Evolutionary conservation across 2,329 filamentous ascomycete genomes (phyloP).

Genomic region (Knufia petricola): DNA sequence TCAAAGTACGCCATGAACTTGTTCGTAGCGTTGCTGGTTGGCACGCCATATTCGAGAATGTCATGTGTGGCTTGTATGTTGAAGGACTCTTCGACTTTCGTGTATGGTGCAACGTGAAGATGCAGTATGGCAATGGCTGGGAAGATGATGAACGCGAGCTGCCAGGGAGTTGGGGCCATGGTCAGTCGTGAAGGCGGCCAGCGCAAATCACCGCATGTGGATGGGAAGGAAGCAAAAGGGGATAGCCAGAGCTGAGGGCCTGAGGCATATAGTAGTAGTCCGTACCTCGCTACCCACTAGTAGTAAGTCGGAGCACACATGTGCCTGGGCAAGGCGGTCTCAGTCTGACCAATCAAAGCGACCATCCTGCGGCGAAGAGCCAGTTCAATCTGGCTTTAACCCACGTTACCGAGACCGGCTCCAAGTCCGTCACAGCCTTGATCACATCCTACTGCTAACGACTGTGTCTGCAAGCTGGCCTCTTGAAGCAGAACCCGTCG

Average conservation of each 20-base stretch:
- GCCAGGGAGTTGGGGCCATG: constrained; percentile 33
- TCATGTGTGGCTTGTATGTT: constrained; percentile 92
- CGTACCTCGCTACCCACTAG: no score
- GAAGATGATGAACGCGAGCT: constrained; percentile 33
- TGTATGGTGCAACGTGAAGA: constrained; percentile 69
- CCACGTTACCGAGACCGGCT: neutral
- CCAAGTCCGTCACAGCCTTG: no score
- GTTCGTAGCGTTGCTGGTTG: constrained; percentile 44
- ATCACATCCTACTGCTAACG: no score
- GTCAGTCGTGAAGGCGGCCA: neutral
- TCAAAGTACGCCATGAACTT: constrained; percentile 63
- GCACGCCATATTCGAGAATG: constrained; percentile 70
- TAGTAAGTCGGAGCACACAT: no score
- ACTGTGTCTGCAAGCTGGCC: neutral
- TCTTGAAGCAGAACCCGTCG: no score
- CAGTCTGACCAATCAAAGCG: constrained; percentile 3
- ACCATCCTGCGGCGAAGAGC: constrained; percentile 3
- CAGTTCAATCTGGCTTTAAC: constrained; percentile 6
- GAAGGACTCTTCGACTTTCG: constrained; percentile 98
- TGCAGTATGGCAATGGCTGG: constrained; percentile 58
- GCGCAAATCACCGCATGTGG: neutral
- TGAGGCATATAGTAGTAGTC: no score
- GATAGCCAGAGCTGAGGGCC: no score
- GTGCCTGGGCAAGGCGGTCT: neutral
- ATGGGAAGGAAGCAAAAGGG: neutral